phyloP scores from a whole-genome alignment of 306 rosid species.

The Castanopsis chinensis region DNA sequence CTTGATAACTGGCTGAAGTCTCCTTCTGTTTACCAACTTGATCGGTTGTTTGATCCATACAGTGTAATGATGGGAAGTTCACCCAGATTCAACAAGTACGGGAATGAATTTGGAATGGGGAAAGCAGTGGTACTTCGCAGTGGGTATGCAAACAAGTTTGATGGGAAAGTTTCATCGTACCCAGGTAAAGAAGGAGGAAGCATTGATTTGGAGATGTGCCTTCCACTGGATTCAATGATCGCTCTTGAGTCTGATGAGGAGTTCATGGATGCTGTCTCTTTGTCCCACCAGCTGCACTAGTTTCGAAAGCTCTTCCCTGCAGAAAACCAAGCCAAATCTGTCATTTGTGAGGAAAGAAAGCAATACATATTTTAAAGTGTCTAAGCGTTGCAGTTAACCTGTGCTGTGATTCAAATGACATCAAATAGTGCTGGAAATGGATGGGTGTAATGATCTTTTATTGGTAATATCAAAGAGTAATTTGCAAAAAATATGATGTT shows the following conservation, averaged over 20 bases:
- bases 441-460: no score
- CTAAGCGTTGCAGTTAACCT: no score
- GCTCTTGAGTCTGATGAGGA: conserved; percentile 46
- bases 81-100: conserved; percentile 54
- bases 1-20: conserved; percentile 31
- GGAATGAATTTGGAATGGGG: conserved; percentile 74
- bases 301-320: no score
- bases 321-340: no score
- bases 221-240: conserved; percentile 31
- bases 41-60: conserved; percentile 3
- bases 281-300: no score
- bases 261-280: conserved; percentile 25
- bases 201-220: conserved; percentile 54
- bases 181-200: conserved; percentile 56
- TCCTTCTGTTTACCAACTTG: background rate
- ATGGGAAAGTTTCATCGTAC: conserved; percentile 45
- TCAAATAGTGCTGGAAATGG: no score
- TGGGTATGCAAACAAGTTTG: conserved; percentile 53
- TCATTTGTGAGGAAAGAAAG: no score
- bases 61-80: conserved; percentile 49
- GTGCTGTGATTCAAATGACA: no score
- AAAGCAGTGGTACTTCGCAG: conserved; percentile 49
- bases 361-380: no score
- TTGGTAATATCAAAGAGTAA: no score
- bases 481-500: no score